Evolutionary conservation across 1,139 yeast species (phyloP).

Genomic region (Scheffersomyces insectosa): DNA sequence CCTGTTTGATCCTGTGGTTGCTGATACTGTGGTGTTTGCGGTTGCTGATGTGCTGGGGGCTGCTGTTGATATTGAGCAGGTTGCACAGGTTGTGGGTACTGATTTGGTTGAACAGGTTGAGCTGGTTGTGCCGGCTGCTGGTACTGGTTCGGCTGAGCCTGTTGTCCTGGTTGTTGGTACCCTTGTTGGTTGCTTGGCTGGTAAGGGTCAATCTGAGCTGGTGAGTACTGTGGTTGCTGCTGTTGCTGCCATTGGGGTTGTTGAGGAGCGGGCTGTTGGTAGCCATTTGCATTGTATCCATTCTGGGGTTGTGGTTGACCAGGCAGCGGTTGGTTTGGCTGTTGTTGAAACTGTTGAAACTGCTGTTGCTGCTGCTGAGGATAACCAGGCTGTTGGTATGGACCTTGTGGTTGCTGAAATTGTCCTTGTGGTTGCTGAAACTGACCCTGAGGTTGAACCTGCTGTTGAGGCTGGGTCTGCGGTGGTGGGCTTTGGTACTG

Average conservation of each 20-base stretch:
- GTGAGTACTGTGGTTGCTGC: too few species aligned
- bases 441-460: slow-evolving; percentile 6
- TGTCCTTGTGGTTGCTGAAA: slow-evolving; percentile 8
- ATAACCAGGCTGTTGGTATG: slow-evolving; percentile 6
- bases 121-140: slow-evolving; percentile 1
- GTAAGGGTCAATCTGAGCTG: too few species aligned
- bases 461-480: slow-evolving; percentile 5
- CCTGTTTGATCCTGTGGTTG: too few species aligned
- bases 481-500: slow-evolving; percentile 5
- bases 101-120: not conserved
- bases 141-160: slow-evolving; percentile 3
- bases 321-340: not conserved
- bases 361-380: slow-evolving; percentile 8
- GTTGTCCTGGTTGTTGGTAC: too few species aligned
- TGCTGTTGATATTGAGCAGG: not conserved
- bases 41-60: not conserved
- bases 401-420: slow-evolving; percentile 8
- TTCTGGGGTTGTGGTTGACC: too few species aligned
- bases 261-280: not conserved
- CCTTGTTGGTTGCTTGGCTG: too few species aligned
- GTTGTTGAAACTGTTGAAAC: slow-evolving; percentile 4
- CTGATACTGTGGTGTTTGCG: too few species aligned
- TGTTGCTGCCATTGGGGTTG: slow-evolving; percentile 1
- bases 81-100: not conserved
- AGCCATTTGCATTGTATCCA: too few species aligned